Conservation (phyloP, 352 stramenopile genomes). For the Pythium phragmiticola region DNA sequence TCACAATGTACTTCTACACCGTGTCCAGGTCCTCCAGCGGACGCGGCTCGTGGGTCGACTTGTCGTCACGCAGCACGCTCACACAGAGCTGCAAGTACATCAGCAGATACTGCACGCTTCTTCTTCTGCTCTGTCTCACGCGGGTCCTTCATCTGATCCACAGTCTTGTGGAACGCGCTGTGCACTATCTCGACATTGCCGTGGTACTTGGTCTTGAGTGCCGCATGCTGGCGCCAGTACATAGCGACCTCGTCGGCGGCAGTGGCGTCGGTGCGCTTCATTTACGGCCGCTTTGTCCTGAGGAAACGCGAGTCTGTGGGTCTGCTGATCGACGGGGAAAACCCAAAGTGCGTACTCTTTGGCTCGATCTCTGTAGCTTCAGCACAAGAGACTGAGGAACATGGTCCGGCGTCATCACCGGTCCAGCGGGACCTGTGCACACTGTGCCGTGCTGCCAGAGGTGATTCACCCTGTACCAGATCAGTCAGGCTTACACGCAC, state of each 20-base stretch:
- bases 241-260: slow-evolving; percentile 51
- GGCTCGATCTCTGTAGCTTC: too few relatives aligned
- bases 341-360: too few relatives aligned
- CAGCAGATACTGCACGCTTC: slow-evolving; percentile 79
- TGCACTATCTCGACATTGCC: slow-evolving; percentile 85
- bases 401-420: too few relatives aligned
- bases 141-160: slow-evolving; percentile 86
- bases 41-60: slow-evolving; percentile 58
- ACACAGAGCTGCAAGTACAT: slow-evolving; percentile 83
- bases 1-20: slow-evolving; percentile 89
- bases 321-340: too few relatives aligned
- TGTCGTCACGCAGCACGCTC: slow-evolving; percentile 76
- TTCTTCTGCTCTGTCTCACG: slow-evolving; percentile 87
- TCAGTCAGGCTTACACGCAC: too few relatives aligned
- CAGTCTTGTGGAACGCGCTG: slow-evolving; percentile 85
- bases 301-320: too few relatives aligned
- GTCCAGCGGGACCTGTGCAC: too few relatives aligned
- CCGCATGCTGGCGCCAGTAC: slow-evolving; percentile 78
- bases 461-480: too few relatives aligned
- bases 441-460: too few relatives aligned
- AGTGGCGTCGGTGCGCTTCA: slow-evolving; percentile 7
- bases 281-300: neutral
- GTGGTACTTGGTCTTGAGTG: slow-evolving; percentile 76
- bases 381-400: too few relatives aligned
- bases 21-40: slow-evolving; percentile 84